Evolutionary conservation across 225 moss, liverwort and hornwort species (phyloP), one percentile per base, ranked within the genome.

Genomic region (Anthoceros angustus): DNA sequence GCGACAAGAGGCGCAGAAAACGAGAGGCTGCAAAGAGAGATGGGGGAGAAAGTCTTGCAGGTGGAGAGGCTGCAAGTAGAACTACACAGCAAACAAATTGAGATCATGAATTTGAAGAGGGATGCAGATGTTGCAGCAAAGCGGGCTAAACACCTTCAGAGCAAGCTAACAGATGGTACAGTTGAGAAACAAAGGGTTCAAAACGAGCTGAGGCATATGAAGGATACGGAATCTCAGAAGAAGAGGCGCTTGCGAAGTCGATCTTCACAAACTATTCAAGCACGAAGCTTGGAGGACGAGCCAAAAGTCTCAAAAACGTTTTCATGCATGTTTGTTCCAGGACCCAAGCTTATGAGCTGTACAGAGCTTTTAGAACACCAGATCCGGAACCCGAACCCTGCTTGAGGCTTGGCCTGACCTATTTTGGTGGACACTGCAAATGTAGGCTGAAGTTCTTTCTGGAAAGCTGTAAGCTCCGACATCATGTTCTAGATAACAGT

Each of bases 191-290:
- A 55, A 15, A 55, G 7, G n/a, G 23, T 55, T 9, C n/a, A 55
- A 8, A 55, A 55, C 23, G 55, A 55, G 55, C 55, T 55, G 8
- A 0, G 18, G n/a, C 55, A 55, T 5, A 2, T 55, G 12, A 15
- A 55, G 14, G n/a, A 55, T 18, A 23, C 6, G n/a, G n/a, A 55
- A 55, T 18, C n/a, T 15, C n/a, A 55, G 55, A 55, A 23, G n/a
- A 55, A 55, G 55, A 55, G 55, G 16, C 4, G 55, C 55, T 20
- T 55, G 55, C 55, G 55, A 18, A 55, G n/a, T 55, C 55, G 55
- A 23, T 18, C 55, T 55, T 8, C 55, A 55, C 55, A 8, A 15
- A 55, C 55, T 5, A 23, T 55, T 18, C 55, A 55, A 5, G 1
- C 5, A 15, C 7, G 12, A 55, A 8, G 7, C 16, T 1, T 55